Conservation (phyloP, 768 basidiomycete genomes). For the Podaxis sp. region DNA sequence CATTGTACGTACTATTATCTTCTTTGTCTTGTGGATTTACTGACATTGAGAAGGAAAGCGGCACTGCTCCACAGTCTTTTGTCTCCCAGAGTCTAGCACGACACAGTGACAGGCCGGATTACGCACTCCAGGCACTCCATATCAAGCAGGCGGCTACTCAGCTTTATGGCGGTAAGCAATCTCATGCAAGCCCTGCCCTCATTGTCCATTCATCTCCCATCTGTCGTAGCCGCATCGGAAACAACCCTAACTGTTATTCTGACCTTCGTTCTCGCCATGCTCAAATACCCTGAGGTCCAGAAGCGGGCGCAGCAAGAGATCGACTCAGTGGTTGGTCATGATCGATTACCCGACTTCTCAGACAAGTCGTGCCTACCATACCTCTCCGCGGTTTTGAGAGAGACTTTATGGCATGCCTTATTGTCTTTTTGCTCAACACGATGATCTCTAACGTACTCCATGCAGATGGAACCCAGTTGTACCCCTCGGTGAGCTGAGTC, state of each 20-base stretch:
- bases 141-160: background rate
- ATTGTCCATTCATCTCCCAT: background rate
- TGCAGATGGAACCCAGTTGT: conserved; percentile 10
- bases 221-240: conserved; percentile 11
- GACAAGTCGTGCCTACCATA: conserved; percentile 23
- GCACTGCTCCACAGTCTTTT: background rate
- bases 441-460: background rate
- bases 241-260: conserved; percentile 9
- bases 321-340: conserved; percentile 21
- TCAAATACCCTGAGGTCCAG: conserved; percentile 25
- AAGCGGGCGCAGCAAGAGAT: conserved; percentile 29
- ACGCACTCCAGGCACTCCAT: background rate
- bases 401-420: conserved; percentile 23
- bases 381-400: conserved; percentile 23
- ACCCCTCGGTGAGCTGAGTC: conserved; percentile 28
- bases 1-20: background rate
- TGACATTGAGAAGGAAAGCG: background rate
- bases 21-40: background rate
- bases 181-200: background rate
- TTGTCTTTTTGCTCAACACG: conserved; percentile 16
- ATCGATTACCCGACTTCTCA: conserved; percentile 24
- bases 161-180: conserved; percentile 11
- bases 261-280: conserved; percentile 27
- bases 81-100: background rate
- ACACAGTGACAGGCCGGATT: background rate